Evolutionary conservation across 306 rosid genomes (phyloP), one percentile per base, ranked within the genome.

Genomic region (Vigna radiata): DNA sequence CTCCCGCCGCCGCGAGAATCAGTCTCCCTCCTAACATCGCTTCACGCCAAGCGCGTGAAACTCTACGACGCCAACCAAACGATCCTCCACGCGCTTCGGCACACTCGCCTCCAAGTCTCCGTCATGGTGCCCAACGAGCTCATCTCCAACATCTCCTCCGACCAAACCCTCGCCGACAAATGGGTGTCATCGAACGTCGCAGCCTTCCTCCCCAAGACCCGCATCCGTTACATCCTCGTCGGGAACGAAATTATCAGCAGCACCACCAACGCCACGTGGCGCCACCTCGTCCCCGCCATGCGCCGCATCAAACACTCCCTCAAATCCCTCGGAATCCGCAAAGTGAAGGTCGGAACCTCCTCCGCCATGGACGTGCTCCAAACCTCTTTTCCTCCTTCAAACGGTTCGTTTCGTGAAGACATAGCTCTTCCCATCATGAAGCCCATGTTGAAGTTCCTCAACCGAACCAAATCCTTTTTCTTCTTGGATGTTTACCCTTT

Each of bases 341-440:
- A 83, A 25, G 68, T 92, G 50, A 92, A 92, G 10, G 93, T 92
- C 23, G 97, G 97, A 2, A 90, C 96, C 1, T 11, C 97, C 0
- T 79, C 79, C 4, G 95, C 93, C 11, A 88, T 92, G 88, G 93
- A 83, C 75, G 85, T 87, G 0, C 77, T 92, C 0, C 70, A 85
- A 68, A 68, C 93, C 0, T 92, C 97, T 0, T 92, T 79, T 23
- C 97, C 97, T 0, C 97, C 97, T 1, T 92, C 97, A 0, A 90
- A 84, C 81, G 97, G 87, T 2, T 75, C 91, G 3, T 92, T 92
- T 55, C 89, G 93, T 37, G 39, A 81, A 1, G 97, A 87, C 39
- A 46, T 92, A 15, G 56, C 92, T 3, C 55, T 0, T 0, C 78
- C 71, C 43, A 73, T 92, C 33, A 82, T 92, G 19, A 86, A 63